A percentile compares a stretch with the other conserved stretches of the same genome.
phyloP scores from a whole-genome alignment of 2,329 filamentous ascomycete species.

The Chalaropsis ovoidea region DNA sequence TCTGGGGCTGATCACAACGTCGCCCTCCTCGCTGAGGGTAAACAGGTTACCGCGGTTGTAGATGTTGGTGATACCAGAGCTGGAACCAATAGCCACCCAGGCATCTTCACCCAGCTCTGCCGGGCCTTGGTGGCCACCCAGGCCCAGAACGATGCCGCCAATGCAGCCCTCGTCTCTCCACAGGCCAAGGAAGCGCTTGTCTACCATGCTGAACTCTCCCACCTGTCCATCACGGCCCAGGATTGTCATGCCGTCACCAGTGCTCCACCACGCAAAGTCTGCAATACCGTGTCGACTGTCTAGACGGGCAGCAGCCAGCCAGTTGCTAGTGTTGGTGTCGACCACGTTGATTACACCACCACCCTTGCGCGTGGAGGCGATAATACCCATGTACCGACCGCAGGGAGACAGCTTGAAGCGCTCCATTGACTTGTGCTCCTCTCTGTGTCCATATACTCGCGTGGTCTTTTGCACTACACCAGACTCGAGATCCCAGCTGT shows the following conservation, averaged over 20 bases:
- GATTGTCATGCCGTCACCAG: slow-evolving; percentile 70
- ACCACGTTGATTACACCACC: slow-evolving; percentile 83
- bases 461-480: slow-evolving; percentile 75
- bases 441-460: slow-evolving; percentile 60
- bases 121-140: slow-evolving; percentile 61
- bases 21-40: slow-evolving; percentile 31
- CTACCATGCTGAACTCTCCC: slow-evolving; percentile 70
- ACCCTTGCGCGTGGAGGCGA: slow-evolving; percentile 70
- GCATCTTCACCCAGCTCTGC: slow-evolving; percentile 61
- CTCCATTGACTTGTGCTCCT: slow-evolving; percentile 87
- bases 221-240: slow-evolving; percentile 80
- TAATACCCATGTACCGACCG: slow-evolving; percentile 73
- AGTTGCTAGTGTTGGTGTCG: slow-evolving; percentile 70
- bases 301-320: slow-evolving; percentile 71
- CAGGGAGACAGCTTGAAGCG: slow-evolving; percentile 78
- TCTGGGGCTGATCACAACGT: slow-evolving; percentile 46
- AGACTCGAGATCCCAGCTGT: slow-evolving; percentile 79
- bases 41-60: slow-evolving; percentile 70
- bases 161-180: slow-evolving; percentile 89
- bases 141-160: slow-evolving; percentile 68
- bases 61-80: slow-evolving; percentile 80
- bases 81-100: slow-evolving; percentile 82
- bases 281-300: slow-evolving; percentile 75
- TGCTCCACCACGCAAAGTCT: slow-evolving; percentile 88
- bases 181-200: slow-evolving; percentile 59